These are phyloP conservation scores for Coix lacrymajobi DNA, from an alignment of 176 grass and related monocot genomes.

Conservation along the genomic window DNA sequence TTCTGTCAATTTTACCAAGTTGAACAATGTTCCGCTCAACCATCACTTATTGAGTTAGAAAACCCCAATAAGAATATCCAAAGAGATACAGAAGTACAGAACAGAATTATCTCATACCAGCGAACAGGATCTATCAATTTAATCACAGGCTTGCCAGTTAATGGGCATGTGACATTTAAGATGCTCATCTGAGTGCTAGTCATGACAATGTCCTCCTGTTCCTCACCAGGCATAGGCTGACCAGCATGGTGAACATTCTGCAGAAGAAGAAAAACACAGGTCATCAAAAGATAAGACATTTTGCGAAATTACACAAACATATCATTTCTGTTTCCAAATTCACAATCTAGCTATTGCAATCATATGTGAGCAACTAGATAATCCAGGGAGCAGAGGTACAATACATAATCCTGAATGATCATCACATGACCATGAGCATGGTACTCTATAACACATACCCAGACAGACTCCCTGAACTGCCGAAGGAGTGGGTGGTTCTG, in stretches of 20 bases:
- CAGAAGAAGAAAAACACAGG: conserved; percentile 16
- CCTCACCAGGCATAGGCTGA: conserved; percentile 87
- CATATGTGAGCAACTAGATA: neutral
- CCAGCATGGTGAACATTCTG: conserved; percentile 89
- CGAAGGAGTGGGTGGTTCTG: conserved; percentile 56
- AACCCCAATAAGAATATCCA: neutral
- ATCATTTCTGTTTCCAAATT: neutral
- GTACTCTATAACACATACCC: conserved; percentile 40
- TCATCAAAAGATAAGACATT: neutral
- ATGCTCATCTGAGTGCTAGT: conserved; percentile 65
- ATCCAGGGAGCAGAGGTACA: neutral
- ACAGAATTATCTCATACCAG: conserved; percentile 35
- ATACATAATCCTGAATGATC: neutral
- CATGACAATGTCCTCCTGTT: conserved; percentile 95
- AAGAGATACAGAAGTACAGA: neutral
- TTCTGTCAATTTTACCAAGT: neutral
- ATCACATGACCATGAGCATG: neutral
- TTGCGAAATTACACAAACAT: neutral
- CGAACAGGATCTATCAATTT: conserved; percentile 77
- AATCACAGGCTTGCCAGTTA: conserved; percentile 73
- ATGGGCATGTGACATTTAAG: conserved; percentile 58
- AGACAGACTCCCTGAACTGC: conserved; percentile 80
- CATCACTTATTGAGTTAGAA: neutral
- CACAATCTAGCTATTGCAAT: neutral
- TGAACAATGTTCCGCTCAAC: neutral